phyloP scores from a whole-genome alignment of 192 early-diverging fungal genomes.

The Rhizoclosmatium globosum region DNA sequence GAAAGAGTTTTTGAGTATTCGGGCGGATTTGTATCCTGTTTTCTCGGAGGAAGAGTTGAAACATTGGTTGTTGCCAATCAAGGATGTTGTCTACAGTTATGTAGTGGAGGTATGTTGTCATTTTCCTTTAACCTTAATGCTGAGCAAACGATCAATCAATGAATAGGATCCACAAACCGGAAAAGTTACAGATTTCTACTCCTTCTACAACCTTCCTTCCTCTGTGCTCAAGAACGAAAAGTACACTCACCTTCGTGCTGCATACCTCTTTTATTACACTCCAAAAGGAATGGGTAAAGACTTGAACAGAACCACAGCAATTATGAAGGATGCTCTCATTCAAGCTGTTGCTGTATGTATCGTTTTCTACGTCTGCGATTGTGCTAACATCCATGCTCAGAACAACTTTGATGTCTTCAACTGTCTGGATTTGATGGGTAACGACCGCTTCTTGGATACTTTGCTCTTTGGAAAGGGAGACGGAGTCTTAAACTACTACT shows the following conservation, averaged over 20 bases:
- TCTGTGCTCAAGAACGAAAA: slow-evolving; percentile 80
- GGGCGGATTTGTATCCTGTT: slow-evolving; percentile 73
- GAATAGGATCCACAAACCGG: slow-evolving; percentile 60
- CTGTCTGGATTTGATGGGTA: slow-evolving; percentile 92
- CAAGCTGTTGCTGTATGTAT: slow-evolving; percentile 62
- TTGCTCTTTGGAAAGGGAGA: slow-evolving; percentile 94
- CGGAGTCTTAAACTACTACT: slow-evolving; percentile 93
- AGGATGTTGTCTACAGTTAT: slow-evolving; percentile 90
- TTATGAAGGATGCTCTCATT: slow-evolving; percentile 86
- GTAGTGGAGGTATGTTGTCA: slow-evolving; percentile 79
- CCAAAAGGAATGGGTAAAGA: slow-evolving; percentile 58
- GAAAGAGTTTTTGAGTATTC: slow-evolving; percentile 68
- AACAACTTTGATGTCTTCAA: slow-evolving; percentile 94
- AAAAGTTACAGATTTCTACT: slow-evolving; percentile 86
- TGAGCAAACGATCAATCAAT: background rate
- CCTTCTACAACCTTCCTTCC: slow-evolving; percentile 96
- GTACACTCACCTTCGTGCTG: slow-evolving; percentile 81
- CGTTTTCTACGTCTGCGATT: background rate
- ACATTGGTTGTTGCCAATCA: slow-evolving; percentile 90
- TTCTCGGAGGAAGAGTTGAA: slow-evolving; percentile 87
- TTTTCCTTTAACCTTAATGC: background rate
- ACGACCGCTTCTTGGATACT: slow-evolving; percentile 77
- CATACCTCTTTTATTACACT: slow-evolving; percentile 95
- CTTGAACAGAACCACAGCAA: slow-evolving; percentile 58
- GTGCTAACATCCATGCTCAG: slow-evolving; percentile 36